Conservation (phyloP, 73 alveolate genomes). For the Vitrella brassicaformis region DNA sequence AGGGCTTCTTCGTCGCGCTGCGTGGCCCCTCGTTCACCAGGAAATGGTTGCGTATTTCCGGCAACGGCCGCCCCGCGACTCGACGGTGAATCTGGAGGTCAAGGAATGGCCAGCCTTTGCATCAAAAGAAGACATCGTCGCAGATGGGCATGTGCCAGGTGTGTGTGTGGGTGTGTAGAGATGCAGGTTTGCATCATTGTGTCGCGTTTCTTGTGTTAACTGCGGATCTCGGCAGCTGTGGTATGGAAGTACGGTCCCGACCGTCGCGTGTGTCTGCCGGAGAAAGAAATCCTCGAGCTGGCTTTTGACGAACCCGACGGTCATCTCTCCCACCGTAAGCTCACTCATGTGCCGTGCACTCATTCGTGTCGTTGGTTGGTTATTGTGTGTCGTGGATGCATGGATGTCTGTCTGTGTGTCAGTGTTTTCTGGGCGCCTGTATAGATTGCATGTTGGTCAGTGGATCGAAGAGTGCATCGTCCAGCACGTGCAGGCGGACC, state of each 20-base stretch:
- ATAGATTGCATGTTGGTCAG: background rate
- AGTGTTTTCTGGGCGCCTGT: background rate
- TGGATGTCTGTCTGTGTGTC: background rate
- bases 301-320: background rate
- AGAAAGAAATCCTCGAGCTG: background rate
- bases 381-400: background rate
- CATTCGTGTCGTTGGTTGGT: background rate
- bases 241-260: background rate
- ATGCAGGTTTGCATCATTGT: background rate
- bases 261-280: background rate
- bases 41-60: background rate
- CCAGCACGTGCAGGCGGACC: background rate
- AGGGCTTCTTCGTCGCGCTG: background rate
- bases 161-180: background rate
- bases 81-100: background rate
- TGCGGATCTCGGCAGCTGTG: background rate
- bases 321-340: background rate
- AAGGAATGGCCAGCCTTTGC: background rate
- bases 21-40: background rate
- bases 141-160: background rate
- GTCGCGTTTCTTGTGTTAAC: background rate
- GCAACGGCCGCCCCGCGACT: background rate
- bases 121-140: background rate
- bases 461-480: background rate
- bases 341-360: background rate